Evolutionary conservation across 179 eudicot genomes (phyloP), one percentile per base, ranked within the genome.

Genomic region (Sideroxylon spinosum): DNA sequence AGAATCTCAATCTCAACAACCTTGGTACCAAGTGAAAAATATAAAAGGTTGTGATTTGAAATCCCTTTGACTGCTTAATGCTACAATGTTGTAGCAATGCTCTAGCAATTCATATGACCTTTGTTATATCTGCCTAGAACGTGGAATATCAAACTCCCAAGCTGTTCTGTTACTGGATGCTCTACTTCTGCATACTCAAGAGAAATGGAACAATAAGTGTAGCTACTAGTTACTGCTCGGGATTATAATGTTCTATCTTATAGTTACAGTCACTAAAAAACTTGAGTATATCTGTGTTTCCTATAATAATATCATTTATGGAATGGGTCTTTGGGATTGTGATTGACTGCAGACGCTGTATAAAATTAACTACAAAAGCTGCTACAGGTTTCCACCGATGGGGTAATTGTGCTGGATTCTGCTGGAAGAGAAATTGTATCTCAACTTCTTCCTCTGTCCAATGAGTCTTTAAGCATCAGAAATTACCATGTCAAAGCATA

Each of bases 381-480:
- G 78, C 55, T 70, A 78, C 85, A 95, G 98, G 92, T 95, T 76
- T 75, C 89, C 26, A 79, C 85, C 52, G 88, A 88, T 57, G 87
- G 74, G 37, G 78, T 89, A 62, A 74, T 81, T 70, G 99, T 95
- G 77, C 84, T 32, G 77, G 94, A 90, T 93, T 82, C 78, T 76
- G 81, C 78, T 37, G 99, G 99, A 84, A 87, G 63, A 87, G 89
- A 88, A 87, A 81, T 95, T 79, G 91, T 88, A 68, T 90, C 97
- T 63, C 98, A 95, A 86, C 66, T 95, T 65, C 80, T 95, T 77
- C 98, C 98, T 80, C 57, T 93, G 46, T 84, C 93, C 56, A 86
- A 91, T 80, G 78, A 84, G 76, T 86, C 91, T 68, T 75, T 90
- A 70, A 81, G 59, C 67, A 68, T 84, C n/a, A 84, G 86, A 84